phyloP scores from a whole-genome alignment of 352 stramenopile genomes.

The Thraustochytrium striatum region DNA sequence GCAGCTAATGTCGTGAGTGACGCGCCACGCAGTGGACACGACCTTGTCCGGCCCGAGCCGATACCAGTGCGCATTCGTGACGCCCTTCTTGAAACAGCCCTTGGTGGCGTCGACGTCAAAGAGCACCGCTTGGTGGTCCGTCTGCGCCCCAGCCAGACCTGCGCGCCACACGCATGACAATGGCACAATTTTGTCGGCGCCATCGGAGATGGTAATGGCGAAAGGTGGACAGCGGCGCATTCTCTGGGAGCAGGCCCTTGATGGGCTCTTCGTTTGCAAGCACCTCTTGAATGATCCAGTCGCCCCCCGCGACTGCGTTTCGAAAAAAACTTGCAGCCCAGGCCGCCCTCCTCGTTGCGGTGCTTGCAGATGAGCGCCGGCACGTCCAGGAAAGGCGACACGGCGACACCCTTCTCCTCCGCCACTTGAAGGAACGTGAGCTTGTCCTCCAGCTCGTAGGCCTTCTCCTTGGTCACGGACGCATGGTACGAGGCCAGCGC shows the following conservation, averaged over 20 bases:
- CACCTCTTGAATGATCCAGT: constrained; percentile 94
- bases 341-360: constrained; percentile 92
- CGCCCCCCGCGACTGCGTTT: constrained; percentile 85
- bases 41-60: constrained; percentile 72
- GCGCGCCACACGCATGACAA: constrained; percentile 72
- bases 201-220: constrained; percentile 88
- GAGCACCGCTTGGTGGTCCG: constrained; percentile 95
- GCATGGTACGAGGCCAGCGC: constrained; percentile 87
- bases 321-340: constrained; percentile 96
- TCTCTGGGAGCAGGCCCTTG: constrained; percentile 77
- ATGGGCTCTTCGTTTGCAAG: constrained; percentile 87
- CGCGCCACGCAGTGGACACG: constrained; percentile 67
- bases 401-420: constrained; percentile 79
- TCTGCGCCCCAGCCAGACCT: constrained; percentile 67
- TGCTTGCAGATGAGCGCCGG: constrained; percentile 90
- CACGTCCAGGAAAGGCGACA: constrained; percentile 86
- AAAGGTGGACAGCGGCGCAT: constrained; percentile 94
- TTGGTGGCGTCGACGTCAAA: constrained; percentile 94
- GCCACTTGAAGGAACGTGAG: constrained; percentile 92
- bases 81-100: constrained; percentile 84
- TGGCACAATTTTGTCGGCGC: constrained; percentile 56
- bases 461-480: constrained; percentile 78
- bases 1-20: constrained; percentile 75
- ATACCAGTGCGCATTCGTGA: constrained; percentile 95
- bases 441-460: constrained; percentile 96